A percentile compares a stretch with the other conserved stretches of the same genome.
Conservation (phyloP, 495 filamentous ascomycete genomes). For the Entonaema liquescens region DNA sequence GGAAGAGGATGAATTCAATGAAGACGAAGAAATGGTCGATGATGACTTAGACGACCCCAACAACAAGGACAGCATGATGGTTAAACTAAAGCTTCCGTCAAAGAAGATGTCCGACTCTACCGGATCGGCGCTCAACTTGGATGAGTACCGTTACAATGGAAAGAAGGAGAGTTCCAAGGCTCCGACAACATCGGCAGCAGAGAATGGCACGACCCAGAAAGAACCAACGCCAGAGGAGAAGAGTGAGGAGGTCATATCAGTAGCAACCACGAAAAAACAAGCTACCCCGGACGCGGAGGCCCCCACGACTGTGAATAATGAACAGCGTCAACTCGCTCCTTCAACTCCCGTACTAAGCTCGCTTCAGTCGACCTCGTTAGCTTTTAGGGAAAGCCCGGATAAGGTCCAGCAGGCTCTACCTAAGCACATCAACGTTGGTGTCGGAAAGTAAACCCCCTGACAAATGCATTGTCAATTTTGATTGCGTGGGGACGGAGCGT, state of each 20-base stretch:
- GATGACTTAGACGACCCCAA: constrained; percentile 62
- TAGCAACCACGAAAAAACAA: constrained; percentile 58
- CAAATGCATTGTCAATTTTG: neutral
- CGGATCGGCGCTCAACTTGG: constrained; percentile 30
- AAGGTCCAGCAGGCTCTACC: constrained; percentile 49
- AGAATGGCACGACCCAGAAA: constrained; percentile 61
- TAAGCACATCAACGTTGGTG: constrained; percentile 45
- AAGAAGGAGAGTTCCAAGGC: constrained; percentile 18
- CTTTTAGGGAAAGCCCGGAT: constrained; percentile 64
- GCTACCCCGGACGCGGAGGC: constrained; percentile 36
- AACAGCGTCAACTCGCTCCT: constrained; percentile 9
- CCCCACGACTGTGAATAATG: neutral
- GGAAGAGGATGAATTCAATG: constrained; percentile 64
- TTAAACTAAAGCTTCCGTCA: constrained; percentile 63
- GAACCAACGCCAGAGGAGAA: constrained; percentile 75
- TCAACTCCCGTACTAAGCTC: constrained; percentile 29
- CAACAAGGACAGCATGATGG: constrained; percentile 63
- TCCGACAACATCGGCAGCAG: neutral
- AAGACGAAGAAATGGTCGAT: constrained; percentile 64
- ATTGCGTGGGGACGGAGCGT: neutral
- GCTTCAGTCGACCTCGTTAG: constrained; percentile 53
- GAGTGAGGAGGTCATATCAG: constrained; percentile 76
- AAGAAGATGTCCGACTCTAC: constrained; percentile 30
- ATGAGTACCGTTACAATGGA: constrained; percentile 39
- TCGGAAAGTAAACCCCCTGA: constrained; percentile 24